Evolutionary conservation across 1,139 yeast species (phyloP), one percentile per base, ranked within the genome.

Genomic region (Saccharomycopsis hybrid): DNA sequence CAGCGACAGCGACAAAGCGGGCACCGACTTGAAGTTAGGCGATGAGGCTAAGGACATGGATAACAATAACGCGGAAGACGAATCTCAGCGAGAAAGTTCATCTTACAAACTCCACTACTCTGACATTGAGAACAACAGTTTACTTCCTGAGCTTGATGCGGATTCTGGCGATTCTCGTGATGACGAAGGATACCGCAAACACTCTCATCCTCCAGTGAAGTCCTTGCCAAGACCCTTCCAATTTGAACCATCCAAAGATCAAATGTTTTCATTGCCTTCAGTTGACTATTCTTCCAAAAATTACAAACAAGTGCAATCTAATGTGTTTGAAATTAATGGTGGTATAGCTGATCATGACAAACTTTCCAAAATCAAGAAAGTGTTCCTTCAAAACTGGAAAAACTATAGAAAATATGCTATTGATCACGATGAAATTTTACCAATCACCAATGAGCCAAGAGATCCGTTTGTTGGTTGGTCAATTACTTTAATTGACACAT

Each of bases 371-470:
- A 80, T 83, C 32, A 69, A 66, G 55, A 64, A 67, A 27, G 84
- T 76, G 4, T 79, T 82, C 61, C 59, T 69, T 57, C 73, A 70
- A 41, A 75, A 83, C 7, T 82, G 87, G 87, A 67, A 67, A 47
- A 69, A 75, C 27, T 82, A 82, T 60, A 80, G 77, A 54, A 66
- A 70, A 42, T 64, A 71, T 55, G 88, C 81, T 0, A 80, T 83
- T 79, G 88, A 87, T 3, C 81, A 76, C 72, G 90, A 83, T 70
- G 82, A 79, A 51, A 62, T 74, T 4, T 56, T 56, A 25, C 78
- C 78, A 0, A 51, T 72, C 1, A 55, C 71, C 0, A 59, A 61
- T 27, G 44, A 50, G 27, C 62, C 66, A 0, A 48, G 58, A 11
- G 68, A 73, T 53, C 69, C 76, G 2, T 74, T 73, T 55, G 63